Percentiles rank a stretch among this genome's conserved stretches.
Conservation (phyloP, 306 rosid species). For the Hylodesmum podocarpum region DNA sequence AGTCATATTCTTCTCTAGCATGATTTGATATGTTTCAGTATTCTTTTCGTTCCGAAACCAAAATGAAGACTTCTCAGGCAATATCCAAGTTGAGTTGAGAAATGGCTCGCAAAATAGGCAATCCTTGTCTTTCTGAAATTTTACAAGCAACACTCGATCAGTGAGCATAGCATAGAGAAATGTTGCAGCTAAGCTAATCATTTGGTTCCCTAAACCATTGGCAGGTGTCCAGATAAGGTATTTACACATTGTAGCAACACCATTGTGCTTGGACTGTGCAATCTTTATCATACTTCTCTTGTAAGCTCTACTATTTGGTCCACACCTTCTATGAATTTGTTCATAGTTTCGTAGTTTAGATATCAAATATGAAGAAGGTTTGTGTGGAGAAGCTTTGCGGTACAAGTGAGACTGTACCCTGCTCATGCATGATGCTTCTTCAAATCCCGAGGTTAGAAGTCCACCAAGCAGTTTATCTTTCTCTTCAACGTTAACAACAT, state of each 20-base stretch:
- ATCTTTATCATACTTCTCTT: constrained; percentile 31
- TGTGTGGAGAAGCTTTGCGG: constrained; percentile 41
- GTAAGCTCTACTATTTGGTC: constrained; percentile 43
- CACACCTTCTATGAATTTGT: constrained; percentile 48
- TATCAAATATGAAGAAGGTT: constrained; percentile 54
- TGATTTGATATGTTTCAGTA: constrained; percentile 41
- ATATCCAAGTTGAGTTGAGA: constrained; percentile 55
- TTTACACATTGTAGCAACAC: constrained; percentile 31
- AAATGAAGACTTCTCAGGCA: constrained; percentile 44
- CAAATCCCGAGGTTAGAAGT: constrained; percentile 49
- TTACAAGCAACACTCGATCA: constrained; percentile 48
- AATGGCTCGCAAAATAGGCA: constrained; percentile 66
- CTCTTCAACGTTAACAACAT: constrained; percentile 1
- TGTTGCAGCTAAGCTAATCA: constrained; percentile 48
- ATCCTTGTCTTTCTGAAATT: constrained; percentile 46
- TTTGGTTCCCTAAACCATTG: constrained; percentile 62
- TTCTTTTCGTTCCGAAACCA: constrained; percentile 32
- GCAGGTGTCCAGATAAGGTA: constrained; percentile 49
- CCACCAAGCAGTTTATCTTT: constrained; percentile 48
- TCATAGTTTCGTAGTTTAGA: constrained; percentile 58
- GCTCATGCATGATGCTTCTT: constrained; percentile 52
- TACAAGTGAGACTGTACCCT: constrained; percentile 45
- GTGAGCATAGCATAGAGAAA: constrained; percentile 63
- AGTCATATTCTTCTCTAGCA: constrained; percentile 30
- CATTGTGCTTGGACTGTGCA: constrained; percentile 17